Evolutionary conservation across 768 basidiomycete genomes (phyloP), one percentile per base, ranked within the genome.

Genomic region (Mycena filopes): DNA sequence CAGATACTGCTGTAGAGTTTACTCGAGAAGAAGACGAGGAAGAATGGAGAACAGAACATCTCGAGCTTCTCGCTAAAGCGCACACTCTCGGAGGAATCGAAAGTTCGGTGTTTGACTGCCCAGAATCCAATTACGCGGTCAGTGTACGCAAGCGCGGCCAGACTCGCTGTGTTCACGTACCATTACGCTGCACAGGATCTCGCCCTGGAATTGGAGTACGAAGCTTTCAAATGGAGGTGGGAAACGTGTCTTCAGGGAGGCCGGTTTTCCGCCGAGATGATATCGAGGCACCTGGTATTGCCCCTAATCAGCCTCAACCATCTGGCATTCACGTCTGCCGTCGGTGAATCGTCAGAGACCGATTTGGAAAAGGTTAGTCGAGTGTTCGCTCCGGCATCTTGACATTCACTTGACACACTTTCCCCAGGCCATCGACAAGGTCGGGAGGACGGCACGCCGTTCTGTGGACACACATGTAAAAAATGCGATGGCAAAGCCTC

Each of bases 161-260:
- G 15, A 38, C 21, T 16, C 36, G 42, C 41, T 57, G 20, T 63
- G 66, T 63, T 66, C 46, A 55, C 48, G 58, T 59, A 64, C 60
- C 58, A 36, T 60, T 42, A 47, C 23, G 63, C 23, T 63, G 23
- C 55, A 51, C 47, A 94, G 92, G 92, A 94, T 73, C 71, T 91
- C 26, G 84, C 90, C 5, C 82, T 92, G 61, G 82, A 85, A 69
- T 68, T 93, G 36, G 85, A 86, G 70, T 85, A 81, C 64, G 83
- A 84, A 25, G 74, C 77, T 11, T 90, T 92, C 77, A 88, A 86
- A 80, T 94, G 92, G 92, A 82, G 85, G 78, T 94, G 93, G 93
- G 91, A 94, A 75, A 84, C 88, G 18, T 85, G 83, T 74, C 85
- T 83, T 67, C 73, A 91, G 40, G 90, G 91, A 10, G 80, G 87